Evolutionary conservation across 495 filamentous ascomycete species (phyloP), one percentile per base, ranked within the genome.

Genomic region (Xeromyces bisporus): DNA sequence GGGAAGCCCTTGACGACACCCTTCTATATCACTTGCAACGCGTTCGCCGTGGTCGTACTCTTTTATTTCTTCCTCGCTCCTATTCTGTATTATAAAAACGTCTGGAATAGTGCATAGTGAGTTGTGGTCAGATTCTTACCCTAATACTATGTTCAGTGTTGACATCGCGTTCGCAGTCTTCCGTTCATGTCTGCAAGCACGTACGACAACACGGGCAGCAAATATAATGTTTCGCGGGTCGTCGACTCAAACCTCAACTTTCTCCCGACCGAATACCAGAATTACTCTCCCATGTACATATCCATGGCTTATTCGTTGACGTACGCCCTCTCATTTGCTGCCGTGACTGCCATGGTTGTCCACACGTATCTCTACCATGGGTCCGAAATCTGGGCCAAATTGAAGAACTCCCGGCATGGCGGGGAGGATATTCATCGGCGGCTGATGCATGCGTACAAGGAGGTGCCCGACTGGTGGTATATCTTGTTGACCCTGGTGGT

Each of bases 401-500:
- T 67, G 40, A 59, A 55, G 29, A 67, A 66, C 43, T 64, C 64
- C 40, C 62, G 59, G 0, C 37, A 42, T 13, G 60, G 63, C 55
- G 18, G 71, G 29, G 68, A 64, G 31, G 70, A 75, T 39, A 31
- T 52, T 12, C 50, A 55, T 29, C 35, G 39, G 2, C 41, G 48
- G 6, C 31, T 52, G 2, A 52, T 55, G 48, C 32, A 35, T 9
- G 34, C 37, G 3, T 55, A 52, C 27, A 38, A 40, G 11, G 46
- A 50, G 20, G 50, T 50, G 2, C 50, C 50, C 1, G 41, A 48
- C 14, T 50, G 46, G 46, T 55, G 38, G 48, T 50, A 86, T 47
- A 54, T 81, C n/a, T 56, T 63, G 13, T 80, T 85, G 73, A 67
- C 66, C 0, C 67, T 73, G 2, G 66, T 83, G 14, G 75, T 75